phyloP scores from a whole-genome alignment of 306 rosid species.

The Prosopis cineraria region DNA sequence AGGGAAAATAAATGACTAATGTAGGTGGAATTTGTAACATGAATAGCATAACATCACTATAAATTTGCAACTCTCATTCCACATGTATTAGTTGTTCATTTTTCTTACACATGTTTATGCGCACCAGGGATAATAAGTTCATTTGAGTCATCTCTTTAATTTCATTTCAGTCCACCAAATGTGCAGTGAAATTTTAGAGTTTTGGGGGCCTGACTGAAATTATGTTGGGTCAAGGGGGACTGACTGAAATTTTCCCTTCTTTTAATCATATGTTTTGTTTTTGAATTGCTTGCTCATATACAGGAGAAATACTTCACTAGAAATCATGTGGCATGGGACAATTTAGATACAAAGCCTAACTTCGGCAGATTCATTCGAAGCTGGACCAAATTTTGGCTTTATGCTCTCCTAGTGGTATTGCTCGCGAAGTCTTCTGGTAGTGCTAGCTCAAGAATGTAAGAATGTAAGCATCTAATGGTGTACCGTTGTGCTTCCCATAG shows the following conservation, averaged over 20 bases:
- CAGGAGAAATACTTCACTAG: constrained; percentile 26
- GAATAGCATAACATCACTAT: too few relatives aligned
- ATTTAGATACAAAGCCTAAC: constrained; percentile 24
- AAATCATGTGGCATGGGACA: constrained; percentile 22
- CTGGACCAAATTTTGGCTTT: constrained; percentile 9
- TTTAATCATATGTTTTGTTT: neutral
- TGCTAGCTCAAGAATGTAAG: constrained; percentile 3
- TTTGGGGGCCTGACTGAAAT: too few relatives aligned
- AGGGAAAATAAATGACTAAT: too few relatives aligned
- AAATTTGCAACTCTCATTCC: too few relatives aligned
- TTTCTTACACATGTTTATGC: too few relatives aligned
- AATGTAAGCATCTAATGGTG: constrained; percentile 2
- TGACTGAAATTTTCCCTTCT: neutral
- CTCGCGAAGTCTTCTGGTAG: neutral
- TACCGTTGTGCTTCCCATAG: neutral
- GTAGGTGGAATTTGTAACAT: too few relatives aligned
- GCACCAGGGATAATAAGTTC: too few relatives aligned
- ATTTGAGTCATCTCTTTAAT: too few relatives aligned
- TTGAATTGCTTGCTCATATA: constrained; percentile 15
- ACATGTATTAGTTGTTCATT: too few relatives aligned
- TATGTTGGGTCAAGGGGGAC: too few relatives aligned
- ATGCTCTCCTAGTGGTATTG: neutral
- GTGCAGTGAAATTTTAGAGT: too few relatives aligned
- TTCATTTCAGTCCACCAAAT: too few relatives aligned
- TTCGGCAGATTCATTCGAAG: constrained; percentile 15